phyloP scores from a whole-genome alignment of 1,284 basidiomycete genomes.

The Papiliotrema fonsecae region DNA sequence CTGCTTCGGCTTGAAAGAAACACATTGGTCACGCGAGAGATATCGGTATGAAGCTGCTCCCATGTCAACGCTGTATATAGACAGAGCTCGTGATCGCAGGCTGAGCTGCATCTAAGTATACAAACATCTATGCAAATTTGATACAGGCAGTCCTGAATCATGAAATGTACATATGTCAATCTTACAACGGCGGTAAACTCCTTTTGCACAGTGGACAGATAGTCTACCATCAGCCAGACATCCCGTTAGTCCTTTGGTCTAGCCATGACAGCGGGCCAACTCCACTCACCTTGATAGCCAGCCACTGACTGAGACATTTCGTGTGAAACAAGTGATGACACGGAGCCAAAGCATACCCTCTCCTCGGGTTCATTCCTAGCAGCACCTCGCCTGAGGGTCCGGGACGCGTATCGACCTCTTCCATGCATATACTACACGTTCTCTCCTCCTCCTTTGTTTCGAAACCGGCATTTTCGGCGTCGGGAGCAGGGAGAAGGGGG shows the following conservation, averaged over 20 bases:
- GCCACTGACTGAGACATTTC: conserved; percentile 76
- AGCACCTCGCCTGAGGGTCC: conserved; percentile 37
- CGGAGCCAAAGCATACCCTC: conserved; percentile 76
- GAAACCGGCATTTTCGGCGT: conserved; percentile 67
- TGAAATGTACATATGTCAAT: too few species aligned
- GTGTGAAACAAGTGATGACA: conserved; percentile 88
- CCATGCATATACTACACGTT: conserved; percentile 88
- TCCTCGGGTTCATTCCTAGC: conserved; percentile 50
- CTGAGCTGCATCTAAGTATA: too few species aligned
- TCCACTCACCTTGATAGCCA: conserved; percentile 70
- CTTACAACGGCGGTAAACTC: conserved; percentile 66
- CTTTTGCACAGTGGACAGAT: conserved; percentile 84
- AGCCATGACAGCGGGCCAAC: background rate
- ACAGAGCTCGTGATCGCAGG: too few species aligned
- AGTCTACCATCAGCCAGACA: conserved; percentile 53
- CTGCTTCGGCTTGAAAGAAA: too few species aligned
- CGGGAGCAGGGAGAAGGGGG: conserved; percentile 64
- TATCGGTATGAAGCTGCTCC: too few species aligned
- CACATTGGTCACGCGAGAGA: too few species aligned
- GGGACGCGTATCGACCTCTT: conserved; percentile 63
- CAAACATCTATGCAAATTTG: too few species aligned
- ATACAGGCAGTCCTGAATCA: too few species aligned
- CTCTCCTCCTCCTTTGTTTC: conserved; percentile 61
- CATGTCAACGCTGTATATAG: too few species aligned
- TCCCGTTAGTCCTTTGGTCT: background rate